phyloP scores from a whole-genome alignment of 495 filamentous ascomycete species.

The Tuber microsphaerosporum region DNA sequence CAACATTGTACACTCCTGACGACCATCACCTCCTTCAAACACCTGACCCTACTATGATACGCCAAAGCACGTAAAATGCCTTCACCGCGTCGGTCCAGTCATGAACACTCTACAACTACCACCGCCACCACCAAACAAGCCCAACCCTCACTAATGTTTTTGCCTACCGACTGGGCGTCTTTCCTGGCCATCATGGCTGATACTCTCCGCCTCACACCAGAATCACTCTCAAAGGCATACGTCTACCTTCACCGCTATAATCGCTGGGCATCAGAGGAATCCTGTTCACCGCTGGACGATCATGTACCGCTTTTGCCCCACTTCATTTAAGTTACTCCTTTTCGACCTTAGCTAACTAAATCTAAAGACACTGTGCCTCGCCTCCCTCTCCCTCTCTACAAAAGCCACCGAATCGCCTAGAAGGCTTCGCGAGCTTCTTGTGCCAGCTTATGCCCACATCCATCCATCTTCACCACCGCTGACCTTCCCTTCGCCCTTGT shows the following conservation, averaged over 20 bases:
- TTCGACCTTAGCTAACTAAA: slow-evolving; percentile 13
- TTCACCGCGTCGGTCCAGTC: slow-evolving; percentile 21
- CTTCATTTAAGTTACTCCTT: slow-evolving; percentile 5
- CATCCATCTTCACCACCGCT: slow-evolving; percentile 41
- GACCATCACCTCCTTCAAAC: background rate
- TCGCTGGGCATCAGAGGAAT: slow-evolving; percentile 26
- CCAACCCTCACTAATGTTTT: slow-evolving; percentile 13
- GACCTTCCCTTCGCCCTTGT: slow-evolving; percentile 44
- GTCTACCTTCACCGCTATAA: slow-evolving; percentile 47
- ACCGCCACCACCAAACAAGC: slow-evolving; percentile 1
- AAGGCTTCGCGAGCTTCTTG: slow-evolving; percentile 45
- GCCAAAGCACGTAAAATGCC: slow-evolving; percentile 17
- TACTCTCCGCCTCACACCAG: slow-evolving; percentile 45
- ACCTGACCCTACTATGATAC: slow-evolving; percentile 4
- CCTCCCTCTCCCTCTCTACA: slow-evolving; percentile 45
- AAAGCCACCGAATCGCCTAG: slow-evolving; percentile 47
- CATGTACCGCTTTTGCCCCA: slow-evolving; percentile 27
- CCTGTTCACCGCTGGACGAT: slow-evolving; percentile 30
- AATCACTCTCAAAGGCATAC: slow-evolving; percentile 46
- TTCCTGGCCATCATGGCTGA: slow-evolving; percentile 46
- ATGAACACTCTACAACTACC: slow-evolving; percentile 12
- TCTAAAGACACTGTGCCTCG: slow-evolving; percentile 44
- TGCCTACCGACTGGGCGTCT: slow-evolving; percentile 32
- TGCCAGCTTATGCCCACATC: slow-evolving; percentile 45
- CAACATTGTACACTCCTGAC: no score